phyloP scores from a whole-genome alignment of 1,284 basidiomycete genomes.

The Ceratobasidium sp. region DNA sequence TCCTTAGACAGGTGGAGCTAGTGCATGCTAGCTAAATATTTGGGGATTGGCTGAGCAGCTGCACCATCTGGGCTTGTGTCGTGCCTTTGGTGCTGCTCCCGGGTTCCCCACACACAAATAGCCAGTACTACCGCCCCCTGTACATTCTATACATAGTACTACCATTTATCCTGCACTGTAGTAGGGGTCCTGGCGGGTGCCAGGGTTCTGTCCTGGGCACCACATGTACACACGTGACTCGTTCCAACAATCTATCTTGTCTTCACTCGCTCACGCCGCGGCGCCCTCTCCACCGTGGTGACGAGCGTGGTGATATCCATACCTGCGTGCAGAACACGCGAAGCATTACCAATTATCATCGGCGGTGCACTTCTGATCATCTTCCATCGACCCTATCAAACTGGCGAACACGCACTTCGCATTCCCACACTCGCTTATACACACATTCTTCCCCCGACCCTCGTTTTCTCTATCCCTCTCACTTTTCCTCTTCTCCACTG shows the following conservation, averaged over 20 bases:
- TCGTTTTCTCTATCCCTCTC: not conserved
- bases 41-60: no score
- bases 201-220: not conserved
- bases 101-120: no score
- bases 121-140: no score
- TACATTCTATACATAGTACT: no score
- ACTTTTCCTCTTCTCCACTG: not conserved
- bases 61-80: no score
- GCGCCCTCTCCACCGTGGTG: constrained; percentile 4
- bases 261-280: not conserved
- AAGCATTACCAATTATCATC: not conserved
- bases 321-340: not conserved
- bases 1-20: no score
- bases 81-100: no score
- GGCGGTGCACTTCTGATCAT: not conserved
- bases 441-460: not conserved
- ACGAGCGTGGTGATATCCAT: not conserved
- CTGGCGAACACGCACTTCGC: constrained; percentile 1
- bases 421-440: not conserved
- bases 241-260: not conserved
- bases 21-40: no score
- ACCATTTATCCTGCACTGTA: no score
- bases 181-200: not conserved
- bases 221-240: not conserved
- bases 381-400: not conserved